Percentiles rank a stretch among this genome's conserved stretches.
phyloP scores from a whole-genome alignment of 1,139 yeast species.

The Scheffersomyces titani region DNA sequence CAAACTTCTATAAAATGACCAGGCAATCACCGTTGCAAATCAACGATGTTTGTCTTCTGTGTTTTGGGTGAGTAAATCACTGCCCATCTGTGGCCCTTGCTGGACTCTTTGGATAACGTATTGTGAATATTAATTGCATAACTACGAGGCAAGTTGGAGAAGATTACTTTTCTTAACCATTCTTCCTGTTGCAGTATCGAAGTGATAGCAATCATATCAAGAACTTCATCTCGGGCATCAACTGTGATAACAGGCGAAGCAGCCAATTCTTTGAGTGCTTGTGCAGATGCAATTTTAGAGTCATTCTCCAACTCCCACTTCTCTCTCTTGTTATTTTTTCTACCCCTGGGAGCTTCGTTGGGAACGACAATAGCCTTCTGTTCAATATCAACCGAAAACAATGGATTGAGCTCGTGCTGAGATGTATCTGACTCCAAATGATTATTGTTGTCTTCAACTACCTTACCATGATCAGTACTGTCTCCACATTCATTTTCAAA shows the following conservation, averaged over 20 bases:
- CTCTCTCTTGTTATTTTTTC: conserved; percentile 67
- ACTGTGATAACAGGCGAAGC: conserved; percentile 71
- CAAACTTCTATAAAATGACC: background rate
- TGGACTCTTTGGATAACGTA: conserved; percentile 69
- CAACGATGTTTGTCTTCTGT: conserved; percentile 65
- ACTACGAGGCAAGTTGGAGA: conserved; percentile 67
- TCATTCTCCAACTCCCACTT: conserved; percentile 80
- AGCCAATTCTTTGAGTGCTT: conserved; percentile 55
- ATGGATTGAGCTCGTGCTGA: conserved; percentile 19
- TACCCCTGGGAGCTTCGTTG: conserved; percentile 71
- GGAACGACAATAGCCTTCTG: conserved; percentile 65
- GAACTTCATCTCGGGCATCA: conserved; percentile 79
- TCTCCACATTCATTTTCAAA: conserved; percentile 2
- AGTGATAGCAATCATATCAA: conserved; percentile 78
- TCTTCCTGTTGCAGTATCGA: conserved; percentile 80
- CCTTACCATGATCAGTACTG: conserved; percentile 3
- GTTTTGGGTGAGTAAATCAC: conserved; percentile 73
- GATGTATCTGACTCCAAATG: conserved; percentile 9
- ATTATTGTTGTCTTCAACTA: conserved; percentile 3
- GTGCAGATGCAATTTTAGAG: conserved; percentile 61
- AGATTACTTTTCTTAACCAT: conserved; percentile 85
- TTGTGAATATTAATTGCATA: conserved; percentile 73
- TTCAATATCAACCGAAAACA: conserved; percentile 41
- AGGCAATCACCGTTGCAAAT: conserved; percentile 52
- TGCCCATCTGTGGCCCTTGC: conserved; percentile 73